Conservation (phyloP, 2,329 filamentous ascomycete genomes). For the Juglanconis oblonga region DNA sequence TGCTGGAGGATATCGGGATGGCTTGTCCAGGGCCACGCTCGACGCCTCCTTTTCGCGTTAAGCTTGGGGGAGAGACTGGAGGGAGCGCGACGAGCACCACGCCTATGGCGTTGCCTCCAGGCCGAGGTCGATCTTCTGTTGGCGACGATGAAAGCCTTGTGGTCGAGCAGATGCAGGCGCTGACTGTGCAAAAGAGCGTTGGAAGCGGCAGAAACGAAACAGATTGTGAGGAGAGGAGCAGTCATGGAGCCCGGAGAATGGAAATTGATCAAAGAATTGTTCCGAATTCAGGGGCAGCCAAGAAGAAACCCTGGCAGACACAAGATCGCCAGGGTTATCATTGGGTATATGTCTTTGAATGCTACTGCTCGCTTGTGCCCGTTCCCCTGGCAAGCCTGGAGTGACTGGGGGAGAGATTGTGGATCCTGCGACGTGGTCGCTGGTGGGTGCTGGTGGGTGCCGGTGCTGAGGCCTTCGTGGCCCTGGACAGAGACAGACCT, state of each 20-base stretch:
- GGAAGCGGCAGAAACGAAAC: conserved; percentile 44
- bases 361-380: neutral
- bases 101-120: conserved; percentile 34
- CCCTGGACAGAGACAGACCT: neutral
- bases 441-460: neutral
- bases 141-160: conserved; percentile 41
- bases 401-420: conserved; percentile 11
- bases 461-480: too few species aligned
- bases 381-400: neutral
- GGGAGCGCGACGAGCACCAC: conserved; percentile 30
- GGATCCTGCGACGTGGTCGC: neutral
- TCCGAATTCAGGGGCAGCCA: conserved; percentile 10
- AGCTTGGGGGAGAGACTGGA: conserved; percentile 36
- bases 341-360: neutral
- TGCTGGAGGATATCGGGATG: conserved; percentile 22
- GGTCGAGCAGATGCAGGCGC: conserved; percentile 34
- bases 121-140: conserved; percentile 36
- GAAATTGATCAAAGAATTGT: conserved; percentile 11
- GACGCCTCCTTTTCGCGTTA: conserved; percentile 24
- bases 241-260: conserved; percentile 40
- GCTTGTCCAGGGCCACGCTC: conserved; percentile 20
- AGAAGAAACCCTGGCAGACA: neutral
- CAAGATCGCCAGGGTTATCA: neutral
- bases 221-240: conserved; percentile 32
- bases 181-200: conserved; percentile 43